A percentile compares a stretch with the other conserved stretches of the same genome.
phyloP scores from a whole-genome alignment of 192 early-diverging fungal species.

The Linnemannia elongata region DNA sequence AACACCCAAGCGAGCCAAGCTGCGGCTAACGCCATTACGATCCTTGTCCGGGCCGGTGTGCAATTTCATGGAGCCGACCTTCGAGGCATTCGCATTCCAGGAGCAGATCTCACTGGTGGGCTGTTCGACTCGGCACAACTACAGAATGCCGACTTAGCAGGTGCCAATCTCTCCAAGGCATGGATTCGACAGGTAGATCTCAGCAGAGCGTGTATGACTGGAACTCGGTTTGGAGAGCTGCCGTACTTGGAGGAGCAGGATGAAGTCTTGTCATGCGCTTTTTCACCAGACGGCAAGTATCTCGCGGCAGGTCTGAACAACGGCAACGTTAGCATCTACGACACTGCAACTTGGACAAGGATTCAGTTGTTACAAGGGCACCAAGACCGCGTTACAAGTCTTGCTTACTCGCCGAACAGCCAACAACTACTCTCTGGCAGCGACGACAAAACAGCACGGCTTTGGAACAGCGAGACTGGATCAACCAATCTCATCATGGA shows the following conservation, averaged over 20 bases:
- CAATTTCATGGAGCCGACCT: neutral
- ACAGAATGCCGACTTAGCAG: neutral
- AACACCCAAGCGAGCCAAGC: neutral
- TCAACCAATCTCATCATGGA: too few relatives aligned
- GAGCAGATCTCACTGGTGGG: neutral
- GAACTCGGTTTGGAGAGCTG: neutral
- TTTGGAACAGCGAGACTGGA: neutral
- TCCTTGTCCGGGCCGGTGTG: neutral
- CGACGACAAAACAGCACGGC: neutral
- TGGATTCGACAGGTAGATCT: neutral
- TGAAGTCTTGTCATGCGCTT: neutral
- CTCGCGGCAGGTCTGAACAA: neutral
- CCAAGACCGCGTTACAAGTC: neutral
- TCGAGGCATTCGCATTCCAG: neutral
- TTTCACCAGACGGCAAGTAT: neutral
- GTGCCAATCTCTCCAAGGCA: neutral
- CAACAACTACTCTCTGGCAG: neutral
- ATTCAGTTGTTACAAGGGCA: neutral
- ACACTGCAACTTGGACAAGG: neutral
- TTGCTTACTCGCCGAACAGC: neutral
- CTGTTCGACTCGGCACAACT: neutral
- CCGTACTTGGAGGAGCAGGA: neutral
- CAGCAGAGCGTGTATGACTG: neutral
- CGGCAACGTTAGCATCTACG: neutral
- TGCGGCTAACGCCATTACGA: slow-evolving; percentile 4